Evolutionary conservation across 129 eudicot genomes (phyloP).

Genomic region (Daucus carota): DNA sequence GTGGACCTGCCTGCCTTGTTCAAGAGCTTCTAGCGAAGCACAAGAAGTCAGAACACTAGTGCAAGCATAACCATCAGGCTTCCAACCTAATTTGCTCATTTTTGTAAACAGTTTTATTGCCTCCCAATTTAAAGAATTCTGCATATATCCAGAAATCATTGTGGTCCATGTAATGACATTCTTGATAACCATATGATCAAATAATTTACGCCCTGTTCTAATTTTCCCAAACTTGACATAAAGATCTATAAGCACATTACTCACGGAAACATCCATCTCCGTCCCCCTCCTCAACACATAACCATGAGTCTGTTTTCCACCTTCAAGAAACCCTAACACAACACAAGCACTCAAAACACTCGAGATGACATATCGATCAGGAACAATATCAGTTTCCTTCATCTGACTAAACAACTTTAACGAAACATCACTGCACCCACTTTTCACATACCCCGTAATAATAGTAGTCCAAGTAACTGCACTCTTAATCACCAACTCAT

Average conservation of each 20-base stretch:
- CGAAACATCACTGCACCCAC: constrained; percentile 41
- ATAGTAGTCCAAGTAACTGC: constrained; percentile 58
- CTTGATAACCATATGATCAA: constrained; percentile 46
- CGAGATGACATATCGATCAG: constrained; percentile 48
- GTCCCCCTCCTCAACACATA: constrained; percentile 41
- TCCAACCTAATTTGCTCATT: constrained; percentile 49
- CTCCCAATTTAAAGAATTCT: constrained; percentile 40
- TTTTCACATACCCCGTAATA: constrained; percentile 38
- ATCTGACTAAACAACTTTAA: constrained; percentile 40
- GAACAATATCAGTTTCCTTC: constrained; percentile 40
- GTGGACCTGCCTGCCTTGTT: constrained; percentile 52
- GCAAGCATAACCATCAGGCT: constrained; percentile 59
- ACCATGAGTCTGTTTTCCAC: constrained; percentile 61
- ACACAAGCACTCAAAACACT: constrained; percentile 54
- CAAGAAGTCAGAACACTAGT: constrained; percentile 54
- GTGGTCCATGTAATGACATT: constrained; percentile 60
- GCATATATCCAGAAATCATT: constrained; percentile 74
- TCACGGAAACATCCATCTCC: constrained; percentile 48
- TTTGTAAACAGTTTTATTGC: constrained; percentile 40
- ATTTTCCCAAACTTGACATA: constrained; percentile 53
- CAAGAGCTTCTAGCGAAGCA: constrained; percentile 50
- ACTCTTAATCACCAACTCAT: constrained; percentile 29
- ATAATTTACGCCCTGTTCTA: constrained; percentile 31
- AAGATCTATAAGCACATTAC: constrained; percentile 53
- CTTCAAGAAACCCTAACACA: constrained; percentile 32